These are phyloP conservation scores for Diplotaxis tenuifolia DNA, from an alignment of 345 rosid species.

Conservation along the genomic window DNA sequence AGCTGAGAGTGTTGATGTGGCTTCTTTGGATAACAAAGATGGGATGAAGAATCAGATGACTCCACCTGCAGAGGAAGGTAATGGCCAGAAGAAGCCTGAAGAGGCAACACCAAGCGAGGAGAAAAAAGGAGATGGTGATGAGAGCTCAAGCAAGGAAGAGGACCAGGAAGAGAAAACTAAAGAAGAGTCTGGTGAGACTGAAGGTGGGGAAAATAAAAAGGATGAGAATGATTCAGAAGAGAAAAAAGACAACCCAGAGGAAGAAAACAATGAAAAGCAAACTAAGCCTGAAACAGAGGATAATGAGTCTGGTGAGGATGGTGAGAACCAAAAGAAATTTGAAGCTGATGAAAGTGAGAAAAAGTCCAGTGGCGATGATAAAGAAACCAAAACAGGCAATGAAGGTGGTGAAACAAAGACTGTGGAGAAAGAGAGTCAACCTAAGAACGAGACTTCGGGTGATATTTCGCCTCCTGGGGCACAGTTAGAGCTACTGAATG, in stretches of 20 bases:
- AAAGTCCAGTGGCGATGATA: slow-evolving; percentile 32
- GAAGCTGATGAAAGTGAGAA: slow-evolving; percentile 43
- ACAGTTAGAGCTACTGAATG: slow-evolving; percentile 80
- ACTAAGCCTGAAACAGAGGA: slow-evolving; percentile 42
- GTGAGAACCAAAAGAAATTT: slow-evolving; percentile 41
- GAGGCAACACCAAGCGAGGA: slow-evolving; percentile 63
- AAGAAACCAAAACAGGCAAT: slow-evolving; percentile 39
- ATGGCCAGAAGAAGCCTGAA: slow-evolving; percentile 46
- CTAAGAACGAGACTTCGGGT: slow-evolving; percentile 45
- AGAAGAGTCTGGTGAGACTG: slow-evolving; percentile 43
- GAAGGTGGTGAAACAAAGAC: slow-evolving; percentile 43
- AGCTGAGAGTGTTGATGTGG: slow-evolving; percentile 54
- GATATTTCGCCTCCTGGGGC: slow-evolving; percentile 78
- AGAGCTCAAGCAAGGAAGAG: slow-evolving; percentile 36
- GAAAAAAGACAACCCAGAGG: slow-evolving; percentile 43
- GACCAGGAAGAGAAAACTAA: slow-evolving; percentile 39
- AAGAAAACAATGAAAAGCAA: slow-evolving; percentile 46
- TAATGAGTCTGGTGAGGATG: slow-evolving; percentile 44
- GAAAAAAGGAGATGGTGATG: slow-evolving; percentile 52
- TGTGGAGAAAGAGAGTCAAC: slow-evolving; percentile 45
- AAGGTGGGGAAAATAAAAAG: slow-evolving; percentile 36
- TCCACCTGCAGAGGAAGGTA: slow-evolving; percentile 37
- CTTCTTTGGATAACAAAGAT: slow-evolving; percentile 53
- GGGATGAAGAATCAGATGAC: slow-evolving; percentile 50
- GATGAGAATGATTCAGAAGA: slow-evolving; percentile 40